A percentile compares a stretch with the other conserved stretches of the same genome.
Evolutionary conservation across 306 rosid species (phyloP).

Genomic region (Quercus gilva): DNA sequence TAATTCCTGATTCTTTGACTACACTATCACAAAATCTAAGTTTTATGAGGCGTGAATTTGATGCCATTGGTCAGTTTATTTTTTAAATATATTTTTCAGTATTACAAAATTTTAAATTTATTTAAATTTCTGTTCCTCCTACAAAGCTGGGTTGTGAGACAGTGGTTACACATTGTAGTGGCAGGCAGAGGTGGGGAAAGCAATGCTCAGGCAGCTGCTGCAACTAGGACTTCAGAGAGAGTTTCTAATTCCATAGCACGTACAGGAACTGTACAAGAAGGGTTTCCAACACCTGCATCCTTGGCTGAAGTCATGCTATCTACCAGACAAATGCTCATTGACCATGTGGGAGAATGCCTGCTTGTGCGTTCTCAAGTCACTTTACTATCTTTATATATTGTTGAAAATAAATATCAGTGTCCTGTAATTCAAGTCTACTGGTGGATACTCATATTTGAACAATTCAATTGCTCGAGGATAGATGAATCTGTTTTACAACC

Average conservation of each 20-base stretch:
- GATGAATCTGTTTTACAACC: slow-evolving; percentile 7
- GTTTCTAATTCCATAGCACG: slow-evolving; percentile 41
- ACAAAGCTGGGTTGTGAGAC: slow-evolving; percentile 19
- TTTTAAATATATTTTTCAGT: neutral
- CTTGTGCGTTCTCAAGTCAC: slow-evolving; percentile 50
- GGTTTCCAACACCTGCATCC: slow-evolving; percentile 71
- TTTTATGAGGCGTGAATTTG: slow-evolving; percentile 63
- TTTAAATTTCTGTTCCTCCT: slow-evolving; percentile 17
- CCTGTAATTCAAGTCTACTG: neutral
- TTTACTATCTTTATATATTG: slow-evolving; percentile 1
- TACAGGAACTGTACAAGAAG: slow-evolving; percentile 43
- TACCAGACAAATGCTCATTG: slow-evolving; percentile 62
- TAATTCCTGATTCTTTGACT: slow-evolving; percentile 89
- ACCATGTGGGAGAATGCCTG: slow-evolving; percentile 73
- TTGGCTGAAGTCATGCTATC: slow-evolving; percentile 89
- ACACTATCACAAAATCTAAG: slow-evolving; percentile 75
- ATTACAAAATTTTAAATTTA: slow-evolving; percentile 4
- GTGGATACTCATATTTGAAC: neutral
- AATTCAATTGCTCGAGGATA: neutral
- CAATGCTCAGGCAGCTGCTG: slow-evolving; percentile 42
- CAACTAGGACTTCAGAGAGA: slow-evolving; percentile 41
- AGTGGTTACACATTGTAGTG: slow-evolving; percentile 28
- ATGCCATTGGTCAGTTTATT: slow-evolving; percentile 65
- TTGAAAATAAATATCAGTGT: neutral
- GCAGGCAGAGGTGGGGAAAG: slow-evolving; percentile 67